Evolutionary conservation across 169 alveolate genomes (phyloP).

Genomic region (Plasmodium ovale): DNA sequence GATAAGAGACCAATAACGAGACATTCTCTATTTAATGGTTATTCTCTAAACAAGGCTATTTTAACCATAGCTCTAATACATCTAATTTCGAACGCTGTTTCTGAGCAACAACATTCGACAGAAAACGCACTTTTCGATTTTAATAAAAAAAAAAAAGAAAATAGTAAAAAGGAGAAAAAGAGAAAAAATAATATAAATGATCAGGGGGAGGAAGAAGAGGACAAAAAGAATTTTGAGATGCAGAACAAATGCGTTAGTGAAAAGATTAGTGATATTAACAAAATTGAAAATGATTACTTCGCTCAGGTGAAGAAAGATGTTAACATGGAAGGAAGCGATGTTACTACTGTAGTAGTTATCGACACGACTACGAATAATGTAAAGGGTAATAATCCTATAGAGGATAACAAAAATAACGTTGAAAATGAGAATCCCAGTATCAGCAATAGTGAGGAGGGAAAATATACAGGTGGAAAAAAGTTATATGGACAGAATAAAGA

Average conservation of each 20-base stretch:
- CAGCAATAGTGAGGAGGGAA: not conserved
- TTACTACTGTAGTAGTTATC: too few species aligned
- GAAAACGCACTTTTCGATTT: slow-evolving; percentile 77
- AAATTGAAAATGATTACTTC: slow-evolving; percentile 32
- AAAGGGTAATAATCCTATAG: not conserved
- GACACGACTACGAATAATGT: too few species aligned
- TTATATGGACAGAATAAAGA: too few species aligned
- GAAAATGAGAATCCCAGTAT: not conserved
- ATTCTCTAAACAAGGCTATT: slow-evolving; percentile 76
- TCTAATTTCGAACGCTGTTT: slow-evolving; percentile 59
- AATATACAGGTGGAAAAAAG: not conserved
- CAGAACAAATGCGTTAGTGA: not conserved
- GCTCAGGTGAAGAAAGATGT: not conserved
- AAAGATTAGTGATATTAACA: slow-evolving; percentile 10
- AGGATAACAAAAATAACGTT: not conserved
- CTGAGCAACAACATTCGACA: slow-evolving; percentile 75
- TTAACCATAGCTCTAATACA: slow-evolving; percentile 79
- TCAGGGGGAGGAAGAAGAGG: slow-evolving; percentile 6
- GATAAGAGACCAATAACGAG: slow-evolving; percentile 83
- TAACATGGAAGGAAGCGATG: too few species aligned
- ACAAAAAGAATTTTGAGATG: not conserved
- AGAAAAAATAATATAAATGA: slow-evolving; percentile 41
- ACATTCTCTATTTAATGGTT: slow-evolving; percentile 81
- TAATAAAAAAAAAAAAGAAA: slow-evolving; percentile 72
- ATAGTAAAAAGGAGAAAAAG: slow-evolving; percentile 53